These are phyloP conservation scores for Whalleya microplaca DNA, from an alignment of 2,329 filamentous ascomycete species.

Conservation along the genomic window DNA sequence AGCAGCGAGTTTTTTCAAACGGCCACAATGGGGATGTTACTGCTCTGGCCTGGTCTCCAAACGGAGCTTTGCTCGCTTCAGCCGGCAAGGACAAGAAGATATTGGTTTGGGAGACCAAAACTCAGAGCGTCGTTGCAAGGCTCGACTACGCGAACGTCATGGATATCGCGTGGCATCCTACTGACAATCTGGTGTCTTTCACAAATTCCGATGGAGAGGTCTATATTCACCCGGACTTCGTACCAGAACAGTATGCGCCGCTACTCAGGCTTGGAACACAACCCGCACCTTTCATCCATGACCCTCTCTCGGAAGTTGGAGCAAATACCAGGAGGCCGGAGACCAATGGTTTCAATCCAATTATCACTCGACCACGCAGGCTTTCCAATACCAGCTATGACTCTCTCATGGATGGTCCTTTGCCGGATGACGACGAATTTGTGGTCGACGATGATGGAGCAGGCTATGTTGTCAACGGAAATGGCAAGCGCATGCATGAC, in stretches of 20 bases:
- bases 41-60: constrained; percentile 89
- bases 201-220: constrained; percentile 92
- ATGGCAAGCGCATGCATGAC: constrained; percentile 54
- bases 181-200: constrained; percentile 85
- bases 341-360: constrained; percentile 59
- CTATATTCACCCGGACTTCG: constrained; percentile 80
- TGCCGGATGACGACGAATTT: constrained; percentile 73
- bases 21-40: constrained; percentile 86
- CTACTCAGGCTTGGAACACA: constrained; percentile 65
- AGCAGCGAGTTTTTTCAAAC: constrained; percentile 76
- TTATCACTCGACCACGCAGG: constrained; percentile 56
- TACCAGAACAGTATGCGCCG: constrained; percentile 60
- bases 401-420: constrained; percentile 71
- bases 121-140: constrained; percentile 77
- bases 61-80: constrained; percentile 82
- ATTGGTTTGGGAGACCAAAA: constrained; percentile 86
- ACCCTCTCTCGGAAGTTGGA: constrained; percentile 71
- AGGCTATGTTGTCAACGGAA: constrained; percentile 71
- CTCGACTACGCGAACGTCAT: constrained; percentile 84
- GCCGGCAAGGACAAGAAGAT: constrained; percentile 71
- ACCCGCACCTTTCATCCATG: constrained; percentile 83
- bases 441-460: constrained; percentile 95
- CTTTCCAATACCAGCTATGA: constrained; percentile 79
- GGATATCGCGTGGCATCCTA: constrained; percentile 88
- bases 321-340: constrained; percentile 63